Evolutionary conservation across 2,329 filamentous ascomycete genomes (phyloP).

Genomic region (Emergomyces pasteurianus): DNA sequence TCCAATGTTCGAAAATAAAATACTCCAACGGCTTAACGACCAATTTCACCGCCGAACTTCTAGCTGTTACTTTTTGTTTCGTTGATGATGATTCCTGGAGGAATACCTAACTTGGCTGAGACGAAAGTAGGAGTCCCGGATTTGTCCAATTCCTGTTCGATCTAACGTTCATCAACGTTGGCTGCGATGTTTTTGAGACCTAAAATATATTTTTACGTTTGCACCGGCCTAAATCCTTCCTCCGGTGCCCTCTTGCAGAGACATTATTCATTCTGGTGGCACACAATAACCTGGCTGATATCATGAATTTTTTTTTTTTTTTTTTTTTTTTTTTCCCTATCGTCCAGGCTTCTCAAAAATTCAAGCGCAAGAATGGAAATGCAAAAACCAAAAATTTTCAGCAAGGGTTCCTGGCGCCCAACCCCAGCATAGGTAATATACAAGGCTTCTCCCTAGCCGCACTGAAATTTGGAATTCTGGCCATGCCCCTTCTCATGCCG

Average conservation of each 20-base stretch:
- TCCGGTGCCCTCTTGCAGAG: background rate
- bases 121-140: background rate
- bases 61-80: no score
- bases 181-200: background rate
- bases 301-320: no score
- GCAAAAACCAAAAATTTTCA: background rate
- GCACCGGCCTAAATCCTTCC: background rate
- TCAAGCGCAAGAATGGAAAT: background rate
- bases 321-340: no score
- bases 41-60: background rate
- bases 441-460: background rate
- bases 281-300: background rate
- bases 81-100: background rate
- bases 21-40: background rate
- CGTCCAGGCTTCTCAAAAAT: background rate
- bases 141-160: no score
- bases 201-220: background rate
- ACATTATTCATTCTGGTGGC: background rate
- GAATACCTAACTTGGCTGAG: background rate
- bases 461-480: background rate
- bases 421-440: background rate
- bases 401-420: background rate
- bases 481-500: background rate
- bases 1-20: background rate
- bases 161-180: background rate